These are phyloP conservation scores for Arthrinium phaeospermum DNA, from an alignment of 2,329 filamentous ascomycete genomes.

Conservation along the genomic window DNA sequence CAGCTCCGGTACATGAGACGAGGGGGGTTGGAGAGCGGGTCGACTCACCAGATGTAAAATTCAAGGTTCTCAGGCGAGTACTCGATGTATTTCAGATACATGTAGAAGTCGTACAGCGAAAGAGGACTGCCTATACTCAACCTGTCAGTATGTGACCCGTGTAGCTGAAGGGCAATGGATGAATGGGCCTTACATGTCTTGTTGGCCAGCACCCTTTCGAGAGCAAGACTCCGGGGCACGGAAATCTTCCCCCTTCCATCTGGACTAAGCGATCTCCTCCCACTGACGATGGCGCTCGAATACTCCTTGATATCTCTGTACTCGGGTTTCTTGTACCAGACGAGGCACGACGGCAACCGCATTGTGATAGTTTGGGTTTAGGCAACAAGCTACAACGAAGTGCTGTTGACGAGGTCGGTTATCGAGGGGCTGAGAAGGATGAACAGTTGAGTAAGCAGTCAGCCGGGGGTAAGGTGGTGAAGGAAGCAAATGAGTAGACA, in stretches of 20 bases:
- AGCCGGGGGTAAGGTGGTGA: not conserved
- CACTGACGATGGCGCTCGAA: slow-evolving; percentile 42
- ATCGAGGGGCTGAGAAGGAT: not conserved
- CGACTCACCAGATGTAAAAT: slow-evolving; percentile 53
- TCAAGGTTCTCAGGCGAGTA: slow-evolving; percentile 55
- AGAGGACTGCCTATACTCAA: slow-evolving; percentile 48
- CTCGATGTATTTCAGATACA: slow-evolving; percentile 57
- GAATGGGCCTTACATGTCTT: slow-evolving; percentile 46
- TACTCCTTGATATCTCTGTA: slow-evolving; percentile 55
- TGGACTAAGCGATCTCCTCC: slow-evolving; percentile 43
- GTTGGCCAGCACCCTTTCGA: slow-evolving; percentile 54
- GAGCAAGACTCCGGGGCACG: slow-evolving; percentile 46
- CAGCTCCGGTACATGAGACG: not conserved
- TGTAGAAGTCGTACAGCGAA: slow-evolving; percentile 57
- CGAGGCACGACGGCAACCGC: slow-evolving; percentile 41
- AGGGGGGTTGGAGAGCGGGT: too few species aligned
- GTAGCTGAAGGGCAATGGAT: not conserved
- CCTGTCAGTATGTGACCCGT: slow-evolving; percentile 18
- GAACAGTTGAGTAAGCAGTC: not conserved
- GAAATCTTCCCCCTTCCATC: slow-evolving; percentile 42
- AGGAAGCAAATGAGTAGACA: not conserved
- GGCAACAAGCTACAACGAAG: not conserved
- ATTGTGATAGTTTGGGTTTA: slow-evolving; percentile 12
- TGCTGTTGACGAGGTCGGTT: not conserved
- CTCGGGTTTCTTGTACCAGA: slow-evolving; percentile 57